Base-by-base conservation (phyloP, 192 early-diverging fungal species). In the Podila clonocystis region DNA sequence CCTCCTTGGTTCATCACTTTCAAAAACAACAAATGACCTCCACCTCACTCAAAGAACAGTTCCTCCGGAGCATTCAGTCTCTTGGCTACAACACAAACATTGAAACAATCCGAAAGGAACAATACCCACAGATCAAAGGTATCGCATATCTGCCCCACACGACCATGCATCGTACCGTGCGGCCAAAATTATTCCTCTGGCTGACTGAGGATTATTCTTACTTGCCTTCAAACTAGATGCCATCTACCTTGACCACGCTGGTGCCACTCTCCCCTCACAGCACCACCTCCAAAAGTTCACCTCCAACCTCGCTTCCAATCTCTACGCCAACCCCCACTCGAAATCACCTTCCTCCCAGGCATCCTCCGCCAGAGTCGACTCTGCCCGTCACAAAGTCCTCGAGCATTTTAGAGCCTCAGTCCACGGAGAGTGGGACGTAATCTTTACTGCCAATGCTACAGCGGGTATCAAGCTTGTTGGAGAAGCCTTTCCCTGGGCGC, bases 371-470 rank as follows among this genome's bases (percentile, higher is more conserved):
- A 63, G 76, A 75, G 84, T 92, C 0, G 86, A 90, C 20, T 74
- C 83, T 28, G 85, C 85, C 24, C 85, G 92, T 55, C 74, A 78
- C 68, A 85, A 87, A 13, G 70, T 93, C 29, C 82, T 92, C 7
- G 69, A 60, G 15, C 89, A 90, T 67, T 86, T 94, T 58, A 86
- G 87, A 55, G 88, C 90, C 1, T 83, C 85, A 12, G 62, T 70
- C n/a, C 84, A 85, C 13, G 75, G 82, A 28, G 76, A 89, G 8
- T 95, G 93, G 74, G 82, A 87, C 3, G 89, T 93, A 9, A 84
- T 97, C 9, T 95, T 97, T 63, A 95, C 94, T 2, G 85, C 87
- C 29, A 93, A 93, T 73, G 93, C 95, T 9, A 95, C 94, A 0
- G 92, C 88, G 9, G 93, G 92, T 9, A 87, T 94, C 55, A 91